Evolutionary conservation across 768 basidiomycete species (phyloP).

Genomic region (Hygrophoropsis aurantiaca): DNA sequence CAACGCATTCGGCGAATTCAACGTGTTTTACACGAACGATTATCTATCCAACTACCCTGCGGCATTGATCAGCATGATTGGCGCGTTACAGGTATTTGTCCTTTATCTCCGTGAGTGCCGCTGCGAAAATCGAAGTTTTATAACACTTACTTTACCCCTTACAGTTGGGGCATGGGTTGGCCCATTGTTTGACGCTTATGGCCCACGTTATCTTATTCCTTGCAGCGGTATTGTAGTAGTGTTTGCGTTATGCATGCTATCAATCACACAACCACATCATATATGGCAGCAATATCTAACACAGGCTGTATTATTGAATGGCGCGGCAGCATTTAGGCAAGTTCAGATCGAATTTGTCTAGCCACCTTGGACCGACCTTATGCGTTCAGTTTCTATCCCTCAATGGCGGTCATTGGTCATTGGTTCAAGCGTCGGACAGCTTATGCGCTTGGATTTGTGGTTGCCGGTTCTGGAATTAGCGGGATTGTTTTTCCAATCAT

Average conservation of each 20-base stretch:
- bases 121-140: too few species aligned
- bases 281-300: conserved; percentile 30
- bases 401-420: conserved; percentile 37
- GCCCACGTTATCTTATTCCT: conserved; percentile 22
- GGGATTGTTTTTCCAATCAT: conserved; percentile 40
- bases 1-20: conserved; percentile 36
- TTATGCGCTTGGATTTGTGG: conserved; percentile 38
- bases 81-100: conserved; percentile 27
- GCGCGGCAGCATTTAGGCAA: conserved; percentile 19
- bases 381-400: conserved; percentile 37
- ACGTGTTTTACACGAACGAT: conserved; percentile 30
- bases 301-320: conserved; percentile 25
- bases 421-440: conserved; percentile 35
- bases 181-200: conserved; percentile 22
- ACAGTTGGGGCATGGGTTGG: conserved; percentile 19
- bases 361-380: conserved; percentile 6
- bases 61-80: conserved; percentile 29
- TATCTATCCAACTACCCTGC: conserved; percentile 28
- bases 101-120: conserved; percentile 14
- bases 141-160: conserved; percentile 3
- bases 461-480: conserved; percentile 36
- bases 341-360: not conserved
- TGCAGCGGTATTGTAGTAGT: conserved; percentile 19
- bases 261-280: conserved; percentile 22
- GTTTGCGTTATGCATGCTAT: conserved; percentile 24